These are phyloP conservation scores for Rubia peregrina DNA, from an alignment of 305 asterid species.

Conservation along the genomic window DNA sequence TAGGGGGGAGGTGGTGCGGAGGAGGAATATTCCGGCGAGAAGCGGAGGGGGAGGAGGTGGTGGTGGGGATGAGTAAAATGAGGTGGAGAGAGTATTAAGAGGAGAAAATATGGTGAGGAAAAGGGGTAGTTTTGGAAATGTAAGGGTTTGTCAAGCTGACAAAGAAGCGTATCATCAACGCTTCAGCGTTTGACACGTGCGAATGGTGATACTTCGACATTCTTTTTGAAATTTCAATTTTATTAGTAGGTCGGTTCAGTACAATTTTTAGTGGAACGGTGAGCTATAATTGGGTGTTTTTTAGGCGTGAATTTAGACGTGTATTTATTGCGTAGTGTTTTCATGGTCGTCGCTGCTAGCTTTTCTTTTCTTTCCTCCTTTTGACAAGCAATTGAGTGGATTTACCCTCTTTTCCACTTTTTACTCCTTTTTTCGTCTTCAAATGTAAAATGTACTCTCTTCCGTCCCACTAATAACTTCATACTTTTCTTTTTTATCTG, in stretches of 20 bases:
- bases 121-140: slow-evolving; percentile 20
- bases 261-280: background rate
- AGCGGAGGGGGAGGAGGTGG: background rate
- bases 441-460: no score
- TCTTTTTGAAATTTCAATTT: background rate
- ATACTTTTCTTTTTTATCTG: no score
- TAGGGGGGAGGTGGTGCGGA: background rate
- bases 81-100: slow-evolving; percentile 6
- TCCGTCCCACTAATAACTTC: no score
- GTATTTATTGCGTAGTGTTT: background rate
- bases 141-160: slow-evolving; percentile 5
- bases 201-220: background rate
- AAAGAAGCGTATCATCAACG: slow-evolving; percentile 30
- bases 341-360: background rate
- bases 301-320: background rate
- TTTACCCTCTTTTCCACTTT: no score
- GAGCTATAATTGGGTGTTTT: background rate
- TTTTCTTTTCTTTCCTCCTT: background rate
- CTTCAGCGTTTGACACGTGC: slow-evolving; percentile 28
- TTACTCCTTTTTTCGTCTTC: background rate
- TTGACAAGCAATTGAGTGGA: background rate
- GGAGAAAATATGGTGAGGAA: slow-evolving; percentile 9
- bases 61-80: slow-evolving; percentile 5
- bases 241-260: background rate
- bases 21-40: slow-evolving; percentile 17